phyloP scores from a whole-genome alignment of 73 alveolate species.

The Paramecium octaurelia region DNA sequence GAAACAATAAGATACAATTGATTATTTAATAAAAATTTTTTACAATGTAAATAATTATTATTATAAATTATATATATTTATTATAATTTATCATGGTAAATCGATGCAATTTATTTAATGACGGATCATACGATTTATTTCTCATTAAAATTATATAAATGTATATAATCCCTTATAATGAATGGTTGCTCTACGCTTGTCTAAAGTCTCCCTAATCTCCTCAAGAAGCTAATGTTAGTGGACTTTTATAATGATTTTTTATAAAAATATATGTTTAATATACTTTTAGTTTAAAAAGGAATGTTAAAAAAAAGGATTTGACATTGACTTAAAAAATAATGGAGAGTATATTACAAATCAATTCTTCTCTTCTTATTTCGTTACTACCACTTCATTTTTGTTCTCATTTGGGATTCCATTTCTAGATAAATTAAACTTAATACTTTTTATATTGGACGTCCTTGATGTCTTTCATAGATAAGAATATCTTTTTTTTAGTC shows the following conservation, averaged over 20 bases:
- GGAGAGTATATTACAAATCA: neutral
- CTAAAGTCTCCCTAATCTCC: neutral
- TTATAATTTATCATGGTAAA: neutral
- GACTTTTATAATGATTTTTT: constrained; percentile 26
- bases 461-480: constrained; percentile 28
- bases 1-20: neutral
- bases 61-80: neutral
- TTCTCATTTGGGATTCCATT: neutral
- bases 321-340: neutral
- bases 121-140: neutral
- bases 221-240: neutral
- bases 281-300: neutral
- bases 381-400: neutral
- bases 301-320: neutral
- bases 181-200: neutral
- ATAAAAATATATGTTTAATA: neutral
- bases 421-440: neutral
- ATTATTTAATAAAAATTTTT: neutral
- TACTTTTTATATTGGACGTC: constrained; percentile 36
- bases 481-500: neutral
- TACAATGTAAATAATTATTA: neutral
- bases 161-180: neutral
- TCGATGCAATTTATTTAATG: neutral
- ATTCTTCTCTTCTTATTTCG: neutral
- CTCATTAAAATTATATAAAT: neutral